These are phyloP conservation scores for Gastrolobium bilobum DNA, from an alignment of 306 rosid genomes.

Conservation along the genomic window DNA sequence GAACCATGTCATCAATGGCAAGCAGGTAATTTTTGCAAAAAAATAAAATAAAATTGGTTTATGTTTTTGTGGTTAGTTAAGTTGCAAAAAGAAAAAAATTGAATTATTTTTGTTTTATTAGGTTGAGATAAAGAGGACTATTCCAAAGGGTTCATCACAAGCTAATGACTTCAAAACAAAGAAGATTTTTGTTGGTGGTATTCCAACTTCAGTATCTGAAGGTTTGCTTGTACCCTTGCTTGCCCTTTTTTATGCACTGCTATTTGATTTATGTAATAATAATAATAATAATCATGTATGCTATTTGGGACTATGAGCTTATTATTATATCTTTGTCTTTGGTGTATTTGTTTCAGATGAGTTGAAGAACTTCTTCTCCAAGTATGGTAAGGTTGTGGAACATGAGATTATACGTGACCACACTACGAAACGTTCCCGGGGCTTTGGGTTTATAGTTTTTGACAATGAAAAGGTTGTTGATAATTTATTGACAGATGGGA, in stretches of 20 bases:
- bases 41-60: too few relatives aligned
- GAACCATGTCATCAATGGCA: constrained; percentile 75
- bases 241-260: not conserved
- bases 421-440: constrained; percentile 85
- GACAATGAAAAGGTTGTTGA: constrained; percentile 92
- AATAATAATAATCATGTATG: too few relatives aligned
- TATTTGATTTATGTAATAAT: not conserved
- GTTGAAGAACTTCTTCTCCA: constrained; percentile 73
- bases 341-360: constrained; percentile 64
- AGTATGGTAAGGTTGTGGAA: constrained; percentile 80
- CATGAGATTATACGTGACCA: constrained; percentile 94
- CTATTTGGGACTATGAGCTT: not conserved
- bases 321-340: not conserved
- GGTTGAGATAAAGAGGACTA: constrained; percentile 97
- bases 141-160: constrained; percentile 89
- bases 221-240: constrained; percentile 55
- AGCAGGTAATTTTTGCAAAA: constrained; percentile 59
- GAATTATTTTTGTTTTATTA: constrained; percentile 34
- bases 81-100: not conserved
- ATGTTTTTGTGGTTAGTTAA: not conserved
- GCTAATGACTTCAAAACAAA: constrained; percentile 84
- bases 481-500: constrained; percentile 81
- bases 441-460: constrained; percentile 92
- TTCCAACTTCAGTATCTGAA: constrained; percentile 77
- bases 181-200: constrained; percentile 95